Evolutionary conservation across 2,329 filamentous ascomycete species (phyloP), one percentile per base, ranked within the genome.

Genomic region (Fusarium pseudocircinatum): DNA sequence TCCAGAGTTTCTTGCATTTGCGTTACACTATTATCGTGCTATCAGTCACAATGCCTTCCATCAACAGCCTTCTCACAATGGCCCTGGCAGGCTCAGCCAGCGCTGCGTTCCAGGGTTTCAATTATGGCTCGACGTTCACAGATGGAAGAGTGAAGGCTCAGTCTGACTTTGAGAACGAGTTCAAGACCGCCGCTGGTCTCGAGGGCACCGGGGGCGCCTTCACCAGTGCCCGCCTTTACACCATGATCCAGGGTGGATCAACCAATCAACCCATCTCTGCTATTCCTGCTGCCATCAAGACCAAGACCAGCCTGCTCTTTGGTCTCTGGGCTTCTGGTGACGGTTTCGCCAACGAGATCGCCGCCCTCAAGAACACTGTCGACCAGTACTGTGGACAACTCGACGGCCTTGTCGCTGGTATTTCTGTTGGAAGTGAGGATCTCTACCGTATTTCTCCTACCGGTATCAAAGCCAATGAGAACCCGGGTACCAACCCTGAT

Each of bases 371-470:
- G 81, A 83, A 86, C 47, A 93, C 94, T 74, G 92, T 95, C 73
- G 74, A 82, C 54, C 85, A 90, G 78, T 95, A 94, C 80, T 94
- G 93, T 64, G 82, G 84, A 15, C 84, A 87, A 53, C 90, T 97
- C 77, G 87, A 87, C 43, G 84, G 87, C 63, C 85, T 93, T 24
- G 90, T 97, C 47, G 92, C 90, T 63, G 95, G 94, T 81, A 96
- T 97, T 83, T 95, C 94, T 1, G 90, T 97, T 60, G 95, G 95
- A 70, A 93, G 89, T 74, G 95, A 97, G 86, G 95, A 97, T 81
- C 87, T 96, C 47, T 96, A 96, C 87, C 92, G 94, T 79, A 89
- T 88, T 82, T 93, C 93, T 1, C 87, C 89, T n/a, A 91, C 87
- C 15, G 94, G 93, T 63, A 88, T 92, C 69, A 82, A 85, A 58